Conservation (phyloP, 148 eudicot species). For the Amaranthus palmeri region DNA sequence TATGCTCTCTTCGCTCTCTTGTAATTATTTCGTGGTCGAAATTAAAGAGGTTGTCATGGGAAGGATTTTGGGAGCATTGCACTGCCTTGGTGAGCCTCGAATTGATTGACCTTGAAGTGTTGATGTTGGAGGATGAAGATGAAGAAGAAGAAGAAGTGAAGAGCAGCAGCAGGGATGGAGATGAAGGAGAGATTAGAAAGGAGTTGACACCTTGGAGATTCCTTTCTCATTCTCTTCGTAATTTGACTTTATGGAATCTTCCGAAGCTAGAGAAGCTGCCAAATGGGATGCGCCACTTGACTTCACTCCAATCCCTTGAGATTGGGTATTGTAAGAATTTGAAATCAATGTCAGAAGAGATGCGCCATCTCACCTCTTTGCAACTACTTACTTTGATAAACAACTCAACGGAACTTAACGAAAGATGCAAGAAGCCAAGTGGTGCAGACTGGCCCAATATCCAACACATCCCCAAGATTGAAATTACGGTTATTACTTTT, state of each 20-base stretch:
- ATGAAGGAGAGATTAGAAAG: too few species aligned
- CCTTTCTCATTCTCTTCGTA: background rate
- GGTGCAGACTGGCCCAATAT: slow-evolving; percentile 18
- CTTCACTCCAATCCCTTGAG: background rate
- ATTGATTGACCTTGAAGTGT: rapidly evolving
- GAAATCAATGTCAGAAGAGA: slow-evolving; percentile 18
- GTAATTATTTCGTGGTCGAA: background rate
- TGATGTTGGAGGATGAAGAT: background rate
- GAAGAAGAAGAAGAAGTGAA: background rate
- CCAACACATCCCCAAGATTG: background rate
- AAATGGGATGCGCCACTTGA: slow-evolving; percentile 15
- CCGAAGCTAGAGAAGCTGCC: slow-evolving; percentile 16
- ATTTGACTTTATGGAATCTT: background rate
- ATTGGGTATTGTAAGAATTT: background rate
- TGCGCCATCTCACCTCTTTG: slow-evolving; percentile 8
- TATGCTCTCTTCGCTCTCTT: background rate
- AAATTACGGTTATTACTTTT: background rate
- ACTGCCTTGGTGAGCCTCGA: background rate
- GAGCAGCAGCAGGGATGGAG: too few species aligned
- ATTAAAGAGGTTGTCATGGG: background rate
- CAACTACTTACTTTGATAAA: background rate
- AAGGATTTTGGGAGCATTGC: background rate
- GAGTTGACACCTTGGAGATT: background rate
- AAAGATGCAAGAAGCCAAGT: slow-evolving; percentile 9
- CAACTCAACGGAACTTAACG: background rate